Percentiles rank a stretch among this genome's conserved stretches.
phyloP scores from a whole-genome alignment of 176 grass and related monocot genomes.

The Secale cereale region DNA sequence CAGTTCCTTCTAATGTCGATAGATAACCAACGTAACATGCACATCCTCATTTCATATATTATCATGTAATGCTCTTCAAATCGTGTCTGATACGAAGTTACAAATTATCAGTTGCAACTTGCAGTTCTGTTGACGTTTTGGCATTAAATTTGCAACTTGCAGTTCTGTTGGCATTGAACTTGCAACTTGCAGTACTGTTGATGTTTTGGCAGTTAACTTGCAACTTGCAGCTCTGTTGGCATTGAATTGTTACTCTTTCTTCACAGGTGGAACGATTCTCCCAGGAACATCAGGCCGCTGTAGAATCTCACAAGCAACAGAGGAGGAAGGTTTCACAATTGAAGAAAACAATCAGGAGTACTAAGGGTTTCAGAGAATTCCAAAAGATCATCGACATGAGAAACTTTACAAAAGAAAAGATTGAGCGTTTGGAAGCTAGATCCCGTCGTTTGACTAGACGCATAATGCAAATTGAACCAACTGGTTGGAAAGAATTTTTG shows the following conservation, averaged over 20 bases:
- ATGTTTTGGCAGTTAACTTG: neutral
- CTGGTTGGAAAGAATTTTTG: slow-evolving; percentile 98
- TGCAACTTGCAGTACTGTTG: neutral
- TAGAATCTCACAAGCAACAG: slow-evolving; percentile 76
- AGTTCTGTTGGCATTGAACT: neutral
- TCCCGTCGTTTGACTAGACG: slow-evolving; percentile 58
- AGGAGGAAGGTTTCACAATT: slow-evolving; percentile 78
- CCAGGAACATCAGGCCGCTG: slow-evolving; percentile 64
- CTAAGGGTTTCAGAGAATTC: slow-evolving; percentile 86
- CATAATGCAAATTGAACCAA: slow-evolving; percentile 94
- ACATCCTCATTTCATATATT: slow-evolving; percentile 9
- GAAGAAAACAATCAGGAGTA: slow-evolving; percentile 87
- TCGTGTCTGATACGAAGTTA: neutral
- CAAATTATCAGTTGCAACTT: neutral
- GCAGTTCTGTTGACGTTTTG: neutral
- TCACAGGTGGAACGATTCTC: slow-evolving; percentile 70
- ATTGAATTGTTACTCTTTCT: slow-evolving; percentile 23
- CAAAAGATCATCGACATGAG: slow-evolving; percentile 81
- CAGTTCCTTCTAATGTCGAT: slow-evolving; percentile 11
- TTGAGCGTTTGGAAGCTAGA: slow-evolving; percentile 79
- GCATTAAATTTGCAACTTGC: neutral
- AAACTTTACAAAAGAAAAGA: slow-evolving; percentile 89
- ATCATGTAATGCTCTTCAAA: slow-evolving; percentile 17
- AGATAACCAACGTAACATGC: neutral
- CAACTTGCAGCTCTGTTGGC: neutral